Evolutionary conservation across 2,329 filamentous ascomycete species (phyloP).

Genomic region (Pseudogymnoascus sp.): DNA sequence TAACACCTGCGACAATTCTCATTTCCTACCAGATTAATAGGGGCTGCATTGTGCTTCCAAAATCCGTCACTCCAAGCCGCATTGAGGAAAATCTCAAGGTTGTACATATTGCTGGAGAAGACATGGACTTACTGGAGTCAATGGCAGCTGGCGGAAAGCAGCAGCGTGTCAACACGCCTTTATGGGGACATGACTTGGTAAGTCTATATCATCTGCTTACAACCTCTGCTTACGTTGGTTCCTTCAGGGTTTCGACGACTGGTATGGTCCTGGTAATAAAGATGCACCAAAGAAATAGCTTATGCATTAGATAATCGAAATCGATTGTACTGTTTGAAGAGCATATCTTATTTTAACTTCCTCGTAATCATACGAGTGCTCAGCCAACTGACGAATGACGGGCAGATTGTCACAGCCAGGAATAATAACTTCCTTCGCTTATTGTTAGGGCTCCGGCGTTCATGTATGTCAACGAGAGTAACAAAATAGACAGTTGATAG

Average conservation of each 20-base stretch:
- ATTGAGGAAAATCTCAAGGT: constrained; percentile 36
- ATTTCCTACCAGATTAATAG: constrained; percentile 45
- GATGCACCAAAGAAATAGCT: neutral
- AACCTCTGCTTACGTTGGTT: neutral
- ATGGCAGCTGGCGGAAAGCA: constrained; percentile 29
- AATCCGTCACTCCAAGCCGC: constrained; percentile 42
- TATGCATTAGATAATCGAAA: neutral
- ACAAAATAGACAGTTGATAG: no score
- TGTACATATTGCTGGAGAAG: constrained; percentile 15
- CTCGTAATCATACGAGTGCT: neutral
- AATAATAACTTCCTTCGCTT: no score
- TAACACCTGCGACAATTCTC: constrained; percentile 43
- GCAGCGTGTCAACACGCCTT: constrained; percentile 30
- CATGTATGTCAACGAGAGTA: no score
- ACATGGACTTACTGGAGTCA: constrained; percentile 24
- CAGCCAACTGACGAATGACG: neutral
- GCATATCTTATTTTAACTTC: neutral
- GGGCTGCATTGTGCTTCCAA: constrained; percentile 44
- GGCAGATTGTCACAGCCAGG: neutral
- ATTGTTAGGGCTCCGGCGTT: no score
- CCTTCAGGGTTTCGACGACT: constrained; percentile 22
- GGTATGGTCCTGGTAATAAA: constrained; percentile 17
- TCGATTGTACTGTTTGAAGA: neutral
- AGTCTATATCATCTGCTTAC: neutral
- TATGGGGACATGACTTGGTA: constrained; percentile 28